Conservation (phyloP, 2,329 filamentous ascomycete species). For the Calonectria leucothoes region DNA sequence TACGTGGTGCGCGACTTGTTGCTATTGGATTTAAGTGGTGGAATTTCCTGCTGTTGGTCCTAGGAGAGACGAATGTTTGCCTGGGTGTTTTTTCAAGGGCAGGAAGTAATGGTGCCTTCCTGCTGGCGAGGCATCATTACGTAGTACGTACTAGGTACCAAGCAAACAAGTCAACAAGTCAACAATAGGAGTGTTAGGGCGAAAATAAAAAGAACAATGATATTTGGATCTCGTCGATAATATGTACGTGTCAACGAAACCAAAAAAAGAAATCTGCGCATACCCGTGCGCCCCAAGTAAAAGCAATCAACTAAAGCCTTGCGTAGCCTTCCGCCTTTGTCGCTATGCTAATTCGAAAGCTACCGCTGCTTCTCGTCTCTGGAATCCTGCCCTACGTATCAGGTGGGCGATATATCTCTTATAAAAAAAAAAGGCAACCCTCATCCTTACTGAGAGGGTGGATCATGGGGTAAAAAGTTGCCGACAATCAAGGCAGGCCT, state of each 20-base stretch:
- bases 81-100: background rate
- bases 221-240: conserved; percentile 30
- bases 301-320: conserved; percentile 22
- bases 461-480: conserved; percentile 92
- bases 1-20: background rate
- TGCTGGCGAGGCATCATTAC: too few species aligned
- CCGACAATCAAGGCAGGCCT: conserved; percentile 96
- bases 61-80: background rate
- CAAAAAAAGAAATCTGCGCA: conserved; percentile 18
- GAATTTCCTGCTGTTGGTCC: background rate
- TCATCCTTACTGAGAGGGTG: conserved; percentile 46
- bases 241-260: conserved; percentile 30
- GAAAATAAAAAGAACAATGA: conserved; percentile 18
- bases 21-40: background rate
- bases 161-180: background rate
- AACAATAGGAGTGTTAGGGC: background rate
- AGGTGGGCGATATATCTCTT: conserved; percentile 15
- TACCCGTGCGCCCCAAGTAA: conserved; percentile 28
- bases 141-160: too few species aligned
- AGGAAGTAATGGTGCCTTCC: background rate
- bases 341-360: conserved; percentile 10
- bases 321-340: conserved; percentile 12
- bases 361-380: background rate
- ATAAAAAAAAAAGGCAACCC: background rate
- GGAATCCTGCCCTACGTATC: conserved; percentile 2